A percentile compares a stretch with the other conserved stretches of the same genome.
These are phyloP conservation scores for Annulohypoxylon stygium DNA, from an alignment of 495 filamentous ascomycete species.

Conservation along the genomic window DNA sequence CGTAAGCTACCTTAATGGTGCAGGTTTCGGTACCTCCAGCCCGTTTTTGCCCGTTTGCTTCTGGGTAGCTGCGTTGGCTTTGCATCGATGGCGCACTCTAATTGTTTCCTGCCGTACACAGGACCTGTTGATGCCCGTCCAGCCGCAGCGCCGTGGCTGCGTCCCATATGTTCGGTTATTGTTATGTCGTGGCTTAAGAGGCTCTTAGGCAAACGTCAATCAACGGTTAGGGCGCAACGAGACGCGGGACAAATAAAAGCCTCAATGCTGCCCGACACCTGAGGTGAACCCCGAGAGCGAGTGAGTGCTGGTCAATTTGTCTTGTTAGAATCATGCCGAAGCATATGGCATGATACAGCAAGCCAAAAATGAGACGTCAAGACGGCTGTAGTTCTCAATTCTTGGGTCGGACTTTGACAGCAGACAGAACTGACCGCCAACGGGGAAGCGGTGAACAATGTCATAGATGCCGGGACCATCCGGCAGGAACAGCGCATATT, in stretches of 20 bases:
- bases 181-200: constrained; percentile 37
- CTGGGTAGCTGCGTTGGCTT: constrained; percentile 55
- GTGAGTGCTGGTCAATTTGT: constrained; percentile 22
- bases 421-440: constrained; percentile 36
- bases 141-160: constrained; percentile 41
- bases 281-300: constrained; percentile 5
- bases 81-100: constrained; percentile 56
- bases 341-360: constrained; percentile 12
- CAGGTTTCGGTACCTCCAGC: constrained; percentile 33
- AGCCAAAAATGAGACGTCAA: constrained; percentile 34
- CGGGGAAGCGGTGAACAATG: constrained; percentile 45
- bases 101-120: constrained; percentile 36
- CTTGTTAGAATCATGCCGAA: constrained; percentile 17
- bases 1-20: constrained; percentile 24
- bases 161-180: constrained; percentile 39
- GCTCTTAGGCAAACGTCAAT: constrained; percentile 30
- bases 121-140: constrained; percentile 40
- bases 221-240: constrained; percentile 14
- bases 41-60: constrained; percentile 26
- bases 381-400: constrained; percentile 35
- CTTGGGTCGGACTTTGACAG: constrained; percentile 45
- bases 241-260: constrained; percentile 16
- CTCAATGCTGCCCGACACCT: constrained; percentile 32
- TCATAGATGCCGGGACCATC: constrained; percentile 37
- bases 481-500: constrained; percentile 44